Percentiles rank a stretch among this genome's conserved stretches.
These are phyloP conservation scores for Chlamydomonas sp. DNA, from an alignment of 139 green algal species.

Conservation along the genomic window DNA sequence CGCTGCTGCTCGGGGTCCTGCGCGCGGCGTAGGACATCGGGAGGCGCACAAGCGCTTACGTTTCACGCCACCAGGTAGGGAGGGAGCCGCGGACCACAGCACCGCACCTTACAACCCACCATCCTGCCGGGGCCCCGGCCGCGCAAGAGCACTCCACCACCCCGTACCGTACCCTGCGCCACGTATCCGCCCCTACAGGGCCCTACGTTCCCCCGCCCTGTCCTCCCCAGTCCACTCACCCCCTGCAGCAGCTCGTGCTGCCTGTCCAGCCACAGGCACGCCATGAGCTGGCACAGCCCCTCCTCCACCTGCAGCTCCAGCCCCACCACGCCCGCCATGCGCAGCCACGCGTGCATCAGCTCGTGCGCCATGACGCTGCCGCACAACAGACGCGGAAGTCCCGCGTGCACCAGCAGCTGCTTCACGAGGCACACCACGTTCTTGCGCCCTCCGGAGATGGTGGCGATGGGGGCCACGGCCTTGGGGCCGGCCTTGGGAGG, in stretches of 20 bases:
- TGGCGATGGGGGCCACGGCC: background rate
- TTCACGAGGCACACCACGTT: conserved; percentile 71
- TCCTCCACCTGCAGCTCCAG: conserved; percentile 86
- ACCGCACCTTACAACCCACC: no score
- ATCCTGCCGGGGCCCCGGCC: no score
- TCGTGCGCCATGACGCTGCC: conserved; percentile 91
- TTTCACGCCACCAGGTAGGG: no score
- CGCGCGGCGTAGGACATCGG: background rate
- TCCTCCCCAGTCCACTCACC: background rate
- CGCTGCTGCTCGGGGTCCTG: conserved; percentile 65
- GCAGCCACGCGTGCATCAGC: conserved; percentile 92
- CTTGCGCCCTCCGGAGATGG: background rate
- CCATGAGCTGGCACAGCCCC: conserved; percentile 95
- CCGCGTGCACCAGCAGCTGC: conserved; percentile 88
- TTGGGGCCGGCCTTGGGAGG: conserved; percentile 7
- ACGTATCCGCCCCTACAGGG: background rate
- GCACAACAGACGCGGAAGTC: conserved; percentile 86
- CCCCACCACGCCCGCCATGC: conserved; percentile 67
- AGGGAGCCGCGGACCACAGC: no score
- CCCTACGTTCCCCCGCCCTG: background rate
- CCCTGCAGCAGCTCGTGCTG: conserved; percentile 47
- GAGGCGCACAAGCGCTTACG: no score
- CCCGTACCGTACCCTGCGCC: no score
- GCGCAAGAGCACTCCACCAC: no score
- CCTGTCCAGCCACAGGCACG: conserved; percentile 90